These are phyloP conservation scores for Hyaloperonospora brassicae DNA, from an alignment of 352 stramenopile genomes.

Conservation along the genomic window DNA sequence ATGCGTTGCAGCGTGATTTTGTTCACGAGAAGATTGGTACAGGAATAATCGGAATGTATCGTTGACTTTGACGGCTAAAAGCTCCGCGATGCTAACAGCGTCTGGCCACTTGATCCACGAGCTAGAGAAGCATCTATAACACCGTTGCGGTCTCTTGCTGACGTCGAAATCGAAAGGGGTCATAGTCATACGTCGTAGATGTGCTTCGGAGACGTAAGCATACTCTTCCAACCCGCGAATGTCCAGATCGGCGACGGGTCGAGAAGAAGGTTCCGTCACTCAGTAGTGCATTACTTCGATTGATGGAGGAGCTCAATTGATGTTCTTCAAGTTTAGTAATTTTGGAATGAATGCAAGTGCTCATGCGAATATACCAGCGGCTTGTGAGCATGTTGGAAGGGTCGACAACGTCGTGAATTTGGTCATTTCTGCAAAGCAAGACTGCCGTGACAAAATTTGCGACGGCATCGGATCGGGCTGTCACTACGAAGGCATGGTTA, in stretches of 20 bases:
- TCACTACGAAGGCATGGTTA: constrained; percentile 16
- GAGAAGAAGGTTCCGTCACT: constrained; percentile 33
- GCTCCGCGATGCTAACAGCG: constrained; percentile 30
- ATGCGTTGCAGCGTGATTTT: constrained; percentile 24
- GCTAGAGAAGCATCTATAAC: constrained; percentile 30
- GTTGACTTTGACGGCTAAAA: constrained; percentile 50
- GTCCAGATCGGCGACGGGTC: constrained; percentile 26
- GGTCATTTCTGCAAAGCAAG: constrained; percentile 52
- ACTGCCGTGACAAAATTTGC: constrained; percentile 43
- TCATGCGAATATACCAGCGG: constrained; percentile 30
- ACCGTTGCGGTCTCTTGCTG: constrained; percentile 7
- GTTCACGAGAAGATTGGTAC: constrained; percentile 17
- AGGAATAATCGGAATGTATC: constrained; percentile 32
- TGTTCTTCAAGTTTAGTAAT: constrained; percentile 31
- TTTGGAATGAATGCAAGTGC: constrained; percentile 36
- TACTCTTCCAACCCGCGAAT: constrained; percentile 45
- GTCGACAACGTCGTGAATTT: constrained; percentile 59
- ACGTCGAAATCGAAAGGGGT: not conserved
- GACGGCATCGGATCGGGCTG: constrained; percentile 29
- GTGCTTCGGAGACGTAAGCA: constrained; percentile 67
- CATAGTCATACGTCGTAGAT: constrained; percentile 24
- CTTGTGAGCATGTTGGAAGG: constrained; percentile 37
- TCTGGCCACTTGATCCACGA: constrained; percentile 51
- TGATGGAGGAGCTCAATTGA: constrained; percentile 41
- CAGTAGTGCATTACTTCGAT: constrained; percentile 51